phyloP scores from a whole-genome alignment of 176 grass and related monocot genomes.

The Aegilops sharonensis region DNA sequence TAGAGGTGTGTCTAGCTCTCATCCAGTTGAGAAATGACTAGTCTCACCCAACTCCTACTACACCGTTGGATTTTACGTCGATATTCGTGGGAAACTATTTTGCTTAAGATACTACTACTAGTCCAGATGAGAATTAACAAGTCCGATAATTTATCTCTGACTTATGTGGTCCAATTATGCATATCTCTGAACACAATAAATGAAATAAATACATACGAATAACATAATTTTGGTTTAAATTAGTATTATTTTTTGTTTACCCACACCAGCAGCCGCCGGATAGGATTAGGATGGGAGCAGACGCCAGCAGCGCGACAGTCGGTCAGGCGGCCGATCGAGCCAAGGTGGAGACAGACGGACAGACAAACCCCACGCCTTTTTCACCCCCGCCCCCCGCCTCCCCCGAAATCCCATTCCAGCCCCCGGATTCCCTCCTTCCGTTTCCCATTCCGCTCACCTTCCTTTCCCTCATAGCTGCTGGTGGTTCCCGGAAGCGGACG shows the following conservation, averaged over 20 bases:
- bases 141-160: too few relatives aligned
- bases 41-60: rapidly evolving
- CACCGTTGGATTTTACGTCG: too few relatives aligned
- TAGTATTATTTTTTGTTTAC: too few relatives aligned
- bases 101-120: too few relatives aligned
- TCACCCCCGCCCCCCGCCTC: background rate
- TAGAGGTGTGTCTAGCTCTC: too few relatives aligned
- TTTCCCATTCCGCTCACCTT: background rate
- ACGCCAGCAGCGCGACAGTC: background rate
- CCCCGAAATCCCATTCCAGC: background rate
- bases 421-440: background rate
- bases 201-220: too few relatives aligned
- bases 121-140: too few relatives aligned
- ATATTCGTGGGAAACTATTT: too few relatives aligned
- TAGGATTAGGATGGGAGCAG: background rate
- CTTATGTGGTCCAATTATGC: too few relatives aligned
- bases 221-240: too few relatives aligned
- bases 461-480: background rate
- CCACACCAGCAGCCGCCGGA: background rate
- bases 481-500: background rate
- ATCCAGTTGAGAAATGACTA: too few relatives aligned
- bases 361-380: background rate
- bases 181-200: too few relatives aligned
- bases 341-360: background rate
- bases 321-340: background rate